These are phyloP conservation scores for Rhizophagus clarus DNA, from an alignment of 192 early-diverging fungal species.

Conservation along the genomic window DNA sequence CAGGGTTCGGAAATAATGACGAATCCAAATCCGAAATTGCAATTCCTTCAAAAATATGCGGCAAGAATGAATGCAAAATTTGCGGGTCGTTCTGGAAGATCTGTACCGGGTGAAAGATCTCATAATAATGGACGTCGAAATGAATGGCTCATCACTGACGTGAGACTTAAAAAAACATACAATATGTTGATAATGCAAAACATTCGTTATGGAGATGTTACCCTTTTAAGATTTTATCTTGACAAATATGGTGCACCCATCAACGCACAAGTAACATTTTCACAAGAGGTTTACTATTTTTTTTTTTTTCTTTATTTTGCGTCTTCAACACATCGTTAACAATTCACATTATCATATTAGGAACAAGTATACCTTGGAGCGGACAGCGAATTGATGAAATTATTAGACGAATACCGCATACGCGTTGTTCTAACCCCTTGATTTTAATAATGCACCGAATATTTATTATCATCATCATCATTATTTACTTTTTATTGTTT, in stretches of 20 bases:
- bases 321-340: neutral
- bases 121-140: constrained; percentile 32
- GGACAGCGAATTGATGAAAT: constrained; percentile 9
- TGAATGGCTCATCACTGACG: constrained; percentile 43
- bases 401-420: constrained; percentile 27
- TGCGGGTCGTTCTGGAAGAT: neutral
- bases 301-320: neutral
- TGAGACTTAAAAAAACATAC: constrained; percentile 47
- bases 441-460: neutral
- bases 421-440: constrained; percentile 20
- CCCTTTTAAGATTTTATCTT: constrained; percentile 45
- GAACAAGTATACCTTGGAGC: constrained; percentile 26
- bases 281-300: constrained; percentile 15
- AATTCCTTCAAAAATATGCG: constrained; percentile 29
- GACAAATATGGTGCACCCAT: constrained; percentile 42
- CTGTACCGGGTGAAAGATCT: neutral
- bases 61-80: constrained; percentile 32
- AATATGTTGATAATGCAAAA: constrained; percentile 51
- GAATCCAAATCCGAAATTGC: constrained; percentile 17
- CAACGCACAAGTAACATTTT: constrained; percentile 15
- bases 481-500: no score
- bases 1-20: neutral
- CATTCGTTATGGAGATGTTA: constrained; percentile 44
- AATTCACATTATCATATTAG: neutral
- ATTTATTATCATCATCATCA: no score